phyloP scores from a whole-genome alignment of 768 basidiomycete species.

The Suillus subluteus region DNA sequence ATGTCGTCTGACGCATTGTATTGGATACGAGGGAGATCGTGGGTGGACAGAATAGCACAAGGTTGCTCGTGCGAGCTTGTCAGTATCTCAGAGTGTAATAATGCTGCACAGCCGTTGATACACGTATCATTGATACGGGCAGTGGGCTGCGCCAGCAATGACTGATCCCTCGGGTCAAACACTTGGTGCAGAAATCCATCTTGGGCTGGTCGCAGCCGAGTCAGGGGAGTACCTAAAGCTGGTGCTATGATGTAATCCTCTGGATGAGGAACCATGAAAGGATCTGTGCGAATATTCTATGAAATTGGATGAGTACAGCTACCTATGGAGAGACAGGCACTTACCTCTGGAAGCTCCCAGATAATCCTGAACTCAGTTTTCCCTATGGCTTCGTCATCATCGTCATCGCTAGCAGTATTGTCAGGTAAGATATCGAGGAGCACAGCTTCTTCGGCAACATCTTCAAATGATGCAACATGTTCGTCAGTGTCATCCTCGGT shows the following conservation, averaged over 20 bases:
- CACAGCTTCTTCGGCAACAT: neutral
- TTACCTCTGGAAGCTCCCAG: slow-evolving; percentile 8
- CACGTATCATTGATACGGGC: slow-evolving; percentile 6
- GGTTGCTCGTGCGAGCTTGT: neutral
- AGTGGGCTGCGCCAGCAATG: slow-evolving; percentile 5
- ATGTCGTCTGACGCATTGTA: slow-evolving; percentile 13
- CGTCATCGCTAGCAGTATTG: neutral
- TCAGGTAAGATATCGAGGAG: neutral
- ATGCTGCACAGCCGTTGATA: slow-evolving; percentile 12
- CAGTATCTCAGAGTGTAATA: slow-evolving; percentile 9
- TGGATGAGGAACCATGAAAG: neutral
- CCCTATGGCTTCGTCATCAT: neutral
- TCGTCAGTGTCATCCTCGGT: neutral
- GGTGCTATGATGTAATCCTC: neutral
- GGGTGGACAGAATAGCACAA: slow-evolving; percentile 8
- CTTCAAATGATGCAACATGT: neutral
- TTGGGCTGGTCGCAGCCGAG: neutral
- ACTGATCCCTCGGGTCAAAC: slow-evolving; percentile 11
- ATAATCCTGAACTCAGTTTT: neutral
- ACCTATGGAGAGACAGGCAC: neutral
- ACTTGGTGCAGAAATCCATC: slow-evolving; percentile 5
- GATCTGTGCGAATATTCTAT: slow-evolving; percentile 2
- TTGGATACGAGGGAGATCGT: slow-evolving; percentile 1
- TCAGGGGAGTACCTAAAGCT: neutral
- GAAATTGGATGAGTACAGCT: neutral